Base-by-base conservation (phyloP, 371 early-diverging fungal species). In the Mucor irregularis region DNA sequence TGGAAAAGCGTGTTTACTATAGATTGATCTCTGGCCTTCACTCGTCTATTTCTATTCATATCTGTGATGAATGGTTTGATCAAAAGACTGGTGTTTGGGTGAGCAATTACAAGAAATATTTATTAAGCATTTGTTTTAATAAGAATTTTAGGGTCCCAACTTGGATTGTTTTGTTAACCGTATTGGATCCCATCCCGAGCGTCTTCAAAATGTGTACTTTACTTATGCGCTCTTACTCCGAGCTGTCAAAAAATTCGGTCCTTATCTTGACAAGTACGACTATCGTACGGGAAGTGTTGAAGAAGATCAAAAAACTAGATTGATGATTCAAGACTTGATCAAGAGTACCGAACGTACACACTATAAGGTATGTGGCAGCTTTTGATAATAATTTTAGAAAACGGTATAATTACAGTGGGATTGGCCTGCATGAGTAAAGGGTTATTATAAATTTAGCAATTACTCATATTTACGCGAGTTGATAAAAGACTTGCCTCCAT, bases 1-100 rank as follows among this genome's bases (percentile, higher is more conserved):
- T 86, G 17, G 99, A 98, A 70, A 93, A 95, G 65, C 83, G 92
- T 9, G 89, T 95, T 4, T 98, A 95, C 64, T 96, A 97, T 74
- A 84, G 90, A 11, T 66, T 94, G 24, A 86, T 99, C 11, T 97
- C 97, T 24, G 99, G 93, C 1, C 81, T 99, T 17, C 99, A 99
- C 64, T 81, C 97, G 0, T 97, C 98, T 19, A 96, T 97, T n/a
- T 97, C 98, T 0, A 91, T 94, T 19, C 98, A 99, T 70, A 92
- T 99, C 37, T 97, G 97, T 66, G 83, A 92, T 47, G 90, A 97
- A 67, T 91, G 87, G 76, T 87, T 93, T 61, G 84, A 98, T 63
- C 75, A 84, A 49, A 87, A 86, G 0, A 90, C 93, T 2, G 90
- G 92, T 14, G 71, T 78, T 65, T 98, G 98, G 98, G 90, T 90